A percentile compares a stretch with the other conserved stretches of the same genome.
Evolutionary conservation across 1,284 basidiomycete genomes (phyloP).

Genomic region (Cutaneotrichosporon mucoides): DNA sequence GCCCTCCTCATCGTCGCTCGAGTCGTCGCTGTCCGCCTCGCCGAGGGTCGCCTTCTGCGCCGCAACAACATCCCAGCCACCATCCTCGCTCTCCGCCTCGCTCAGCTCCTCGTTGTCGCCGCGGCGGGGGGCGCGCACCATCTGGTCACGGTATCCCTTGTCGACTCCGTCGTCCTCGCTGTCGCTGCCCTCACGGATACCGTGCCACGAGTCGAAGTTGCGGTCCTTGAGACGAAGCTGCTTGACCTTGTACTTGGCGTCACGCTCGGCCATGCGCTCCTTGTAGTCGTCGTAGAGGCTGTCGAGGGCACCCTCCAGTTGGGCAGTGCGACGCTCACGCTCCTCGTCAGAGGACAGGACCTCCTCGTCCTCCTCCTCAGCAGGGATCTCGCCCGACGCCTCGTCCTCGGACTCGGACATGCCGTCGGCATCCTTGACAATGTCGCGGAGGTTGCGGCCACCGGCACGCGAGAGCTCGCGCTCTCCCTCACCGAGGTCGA

Average conservation of each 20-base stretch:
- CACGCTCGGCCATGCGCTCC: constrained; percentile 72
- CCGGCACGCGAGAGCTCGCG: constrained; percentile 51
- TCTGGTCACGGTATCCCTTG: constrained; percentile 32
- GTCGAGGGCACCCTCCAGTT: constrained; percentile 80
- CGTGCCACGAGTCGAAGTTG: constrained; percentile 68
- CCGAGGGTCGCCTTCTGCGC: constrained; percentile 59
- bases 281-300: constrained; percentile 84
- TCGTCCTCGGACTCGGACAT: constrained; percentile 51
- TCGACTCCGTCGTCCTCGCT: constrained; percentile 48
- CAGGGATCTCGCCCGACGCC: constrained; percentile 7
- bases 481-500: constrained; percentile 70
- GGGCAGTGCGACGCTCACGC: constrained; percentile 59
- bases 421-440: constrained; percentile 52
- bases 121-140: constrained; percentile 27
- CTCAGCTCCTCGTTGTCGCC: constrained; percentile 54
- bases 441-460: constrained; percentile 52
- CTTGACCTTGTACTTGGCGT: constrained; percentile 85
- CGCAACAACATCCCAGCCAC: constrained; percentile 73
- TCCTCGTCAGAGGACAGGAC: constrained; percentile 66
- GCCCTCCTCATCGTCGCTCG: constrained; percentile 34
- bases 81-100: constrained; percentile 55
- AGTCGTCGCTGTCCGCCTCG: constrained; percentile 52
- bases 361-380: constrained; percentile 51
- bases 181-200: constrained; percentile 55
- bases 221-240: constrained; percentile 73